These are phyloP conservation scores for Kwoniella dejecticola DNA, from an alignment of 768 basidiomycete species.

Conservation along the genomic window DNA sequence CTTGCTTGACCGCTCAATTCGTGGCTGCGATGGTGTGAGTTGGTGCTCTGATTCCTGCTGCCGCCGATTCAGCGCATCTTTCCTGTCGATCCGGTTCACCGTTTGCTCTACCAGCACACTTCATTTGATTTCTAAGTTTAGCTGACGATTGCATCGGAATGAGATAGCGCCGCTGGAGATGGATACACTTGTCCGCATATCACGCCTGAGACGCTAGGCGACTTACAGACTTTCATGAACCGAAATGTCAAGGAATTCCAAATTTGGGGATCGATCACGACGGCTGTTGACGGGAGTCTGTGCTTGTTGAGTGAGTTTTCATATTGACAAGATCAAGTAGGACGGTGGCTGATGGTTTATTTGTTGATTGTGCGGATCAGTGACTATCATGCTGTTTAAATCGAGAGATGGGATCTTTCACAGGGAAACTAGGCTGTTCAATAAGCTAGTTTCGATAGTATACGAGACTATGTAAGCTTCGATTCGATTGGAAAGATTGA, in stretches of 20 bases:
- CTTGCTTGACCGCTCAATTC: conserved; percentile 2
- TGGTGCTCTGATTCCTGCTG: neutral
- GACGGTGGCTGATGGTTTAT: neutral
- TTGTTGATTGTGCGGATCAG: neutral
- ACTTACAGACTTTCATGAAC: conserved; percentile 1
- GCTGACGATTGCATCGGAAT: too few relatives aligned
- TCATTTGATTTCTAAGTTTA: too few relatives aligned
- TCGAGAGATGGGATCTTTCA: conserved; percentile 7
- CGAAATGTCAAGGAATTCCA: neutral
- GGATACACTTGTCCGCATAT: neutral
- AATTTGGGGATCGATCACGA: conserved; percentile 7
- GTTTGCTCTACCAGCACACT: too few relatives aligned
- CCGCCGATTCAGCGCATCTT: neutral
- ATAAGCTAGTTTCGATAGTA: conserved; percentile 1
- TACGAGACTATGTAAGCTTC: conserved; percentile 13
- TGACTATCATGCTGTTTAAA: conserved; percentile 11
- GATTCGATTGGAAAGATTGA: neutral
- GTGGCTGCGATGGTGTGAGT: conserved; percentile 14
- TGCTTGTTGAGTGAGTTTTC: conserved; percentile 4
- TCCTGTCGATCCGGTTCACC: neutral
- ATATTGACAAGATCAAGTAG: neutral
- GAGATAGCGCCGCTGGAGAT: neutral
- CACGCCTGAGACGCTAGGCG: neutral
- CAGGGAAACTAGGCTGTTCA: conserved; percentile 4
- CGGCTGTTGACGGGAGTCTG: conserved; percentile 8